Percentiles rank a stretch among this genome's conserved stretches.
These are phyloP conservation scores for Cenococcum geophilum DNA, from an alignment of 495 filamentous ascomycete genomes.

Conservation along the genomic window DNA sequence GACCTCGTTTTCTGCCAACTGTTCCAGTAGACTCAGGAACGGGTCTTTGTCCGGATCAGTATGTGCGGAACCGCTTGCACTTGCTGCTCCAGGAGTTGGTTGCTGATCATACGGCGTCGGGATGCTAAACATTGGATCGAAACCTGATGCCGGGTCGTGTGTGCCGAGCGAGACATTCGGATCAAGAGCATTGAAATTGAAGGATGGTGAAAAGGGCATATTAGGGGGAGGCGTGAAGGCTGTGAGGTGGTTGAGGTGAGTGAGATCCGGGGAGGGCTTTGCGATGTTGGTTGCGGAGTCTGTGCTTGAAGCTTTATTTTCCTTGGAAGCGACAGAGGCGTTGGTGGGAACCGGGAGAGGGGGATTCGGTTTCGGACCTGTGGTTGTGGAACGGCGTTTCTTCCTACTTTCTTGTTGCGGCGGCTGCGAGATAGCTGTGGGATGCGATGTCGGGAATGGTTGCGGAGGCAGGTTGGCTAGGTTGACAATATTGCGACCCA, in stretches of 20 bases:
- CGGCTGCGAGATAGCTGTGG: conserved; percentile 16
- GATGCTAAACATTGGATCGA: conserved; percentile 54
- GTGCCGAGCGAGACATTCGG: background rate
- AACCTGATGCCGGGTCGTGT: conserved; percentile 30
- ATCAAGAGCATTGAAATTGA: conserved; percentile 8
- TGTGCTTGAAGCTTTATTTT: background rate
- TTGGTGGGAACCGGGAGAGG: background rate
- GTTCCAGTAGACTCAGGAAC: conserved; percentile 70
- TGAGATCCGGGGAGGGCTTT: background rate
- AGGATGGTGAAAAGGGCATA: conserved; percentile 11
- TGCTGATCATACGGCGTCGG: conserved; percentile 29
- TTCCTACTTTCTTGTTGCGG: conserved; percentile 34
- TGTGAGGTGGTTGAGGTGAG: background rate
- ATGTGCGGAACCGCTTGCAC: conserved; percentile 30
- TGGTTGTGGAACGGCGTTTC: conserved; percentile 12
- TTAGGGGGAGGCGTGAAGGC: conserved; percentile 42
- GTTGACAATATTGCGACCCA: conserved; percentile 14
- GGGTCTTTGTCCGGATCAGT: conserved; percentile 61
- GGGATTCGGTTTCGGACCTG: background rate
- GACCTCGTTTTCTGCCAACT: conserved; percentile 70
- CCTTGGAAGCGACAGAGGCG: background rate
- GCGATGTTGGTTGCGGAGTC: background rate
- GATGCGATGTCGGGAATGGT: background rate
- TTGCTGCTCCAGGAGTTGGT: conserved; percentile 35
- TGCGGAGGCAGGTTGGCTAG: conserved; percentile 6